Evolutionary conservation across 495 filamentous ascomycete genomes (phyloP).

Genomic region (Amorphotheca resinae): DNA sequence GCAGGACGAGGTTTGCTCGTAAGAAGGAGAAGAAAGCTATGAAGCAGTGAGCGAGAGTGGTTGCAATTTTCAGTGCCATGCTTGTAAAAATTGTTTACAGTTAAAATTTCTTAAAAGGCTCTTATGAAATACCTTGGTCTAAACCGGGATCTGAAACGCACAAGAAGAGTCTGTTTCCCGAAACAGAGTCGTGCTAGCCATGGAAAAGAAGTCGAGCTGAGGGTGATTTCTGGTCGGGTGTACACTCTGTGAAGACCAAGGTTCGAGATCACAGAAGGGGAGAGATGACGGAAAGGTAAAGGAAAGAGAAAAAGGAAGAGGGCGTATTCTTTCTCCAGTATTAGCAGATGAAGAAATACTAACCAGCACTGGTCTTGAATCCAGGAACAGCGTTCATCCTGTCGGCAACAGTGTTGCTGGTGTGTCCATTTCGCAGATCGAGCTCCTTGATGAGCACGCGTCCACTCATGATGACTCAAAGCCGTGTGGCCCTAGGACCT

Average conservation of each 20-base stretch:
- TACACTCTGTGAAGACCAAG: too few relatives aligned
- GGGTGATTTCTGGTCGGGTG: too few relatives aligned
- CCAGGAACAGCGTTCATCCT: conserved; percentile 18
- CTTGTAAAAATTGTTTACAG: neutral
- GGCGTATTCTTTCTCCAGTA: neutral
- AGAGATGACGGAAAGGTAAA: neutral
- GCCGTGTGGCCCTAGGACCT: too few relatives aligned
- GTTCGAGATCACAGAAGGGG: neutral
- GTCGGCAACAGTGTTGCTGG: neutral
- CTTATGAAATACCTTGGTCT: too few relatives aligned
- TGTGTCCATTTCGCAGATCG: conserved; percentile 1
- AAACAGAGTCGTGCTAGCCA: neutral
- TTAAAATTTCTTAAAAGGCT: too few relatives aligned
- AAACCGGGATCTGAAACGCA: too few relatives aligned
- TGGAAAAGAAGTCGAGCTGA: neutral
- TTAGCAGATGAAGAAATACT: conserved; percentile 4
- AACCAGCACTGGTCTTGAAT: conserved; percentile 21
- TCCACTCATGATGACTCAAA: conserved; percentile 12
- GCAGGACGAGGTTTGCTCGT: conserved; percentile 38
- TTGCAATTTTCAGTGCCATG: neutral
- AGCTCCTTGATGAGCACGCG: conserved; percentile 14
- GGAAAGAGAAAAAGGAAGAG: neutral
- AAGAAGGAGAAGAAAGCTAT: conserved; percentile 45
- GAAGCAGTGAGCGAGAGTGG: neutral
- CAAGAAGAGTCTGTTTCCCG: neutral